Conservation (phyloP, 2,329 filamentous ascomycete genomes). For the Arthrobotrys conoides region DNA sequence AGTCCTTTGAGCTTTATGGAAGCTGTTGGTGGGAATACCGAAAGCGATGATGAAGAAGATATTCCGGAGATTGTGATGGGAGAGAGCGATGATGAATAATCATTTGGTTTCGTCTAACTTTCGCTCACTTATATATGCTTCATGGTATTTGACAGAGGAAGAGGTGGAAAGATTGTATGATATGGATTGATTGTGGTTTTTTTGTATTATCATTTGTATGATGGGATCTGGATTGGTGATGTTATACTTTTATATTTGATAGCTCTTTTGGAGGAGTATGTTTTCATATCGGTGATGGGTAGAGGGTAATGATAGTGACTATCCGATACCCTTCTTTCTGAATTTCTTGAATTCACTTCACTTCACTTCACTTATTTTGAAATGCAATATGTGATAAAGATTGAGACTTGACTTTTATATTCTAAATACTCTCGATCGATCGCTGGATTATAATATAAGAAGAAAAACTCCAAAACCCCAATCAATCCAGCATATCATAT, state of each 20-base stretch:
- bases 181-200: not conserved
- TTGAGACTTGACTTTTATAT: no score
- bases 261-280: not conserved
- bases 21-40: slow-evolving; percentile 2
- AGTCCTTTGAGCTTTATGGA: slow-evolving; percentile 34
- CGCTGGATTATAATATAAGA: not conserved
- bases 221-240: slow-evolving; percentile 7
- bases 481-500: not conserved
- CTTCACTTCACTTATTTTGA: no score
- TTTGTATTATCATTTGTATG: not conserved
- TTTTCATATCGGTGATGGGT: not conserved
- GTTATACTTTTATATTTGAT: not conserved
- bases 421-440: no score
- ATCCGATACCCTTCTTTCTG: not conserved
- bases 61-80: slow-evolving; percentile 61
- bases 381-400: no score
- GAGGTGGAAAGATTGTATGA: slow-evolving; percentile 27
- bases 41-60: slow-evolving; percentile 43
- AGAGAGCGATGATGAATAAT: slow-evolving; percentile 47
- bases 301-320: not conserved
- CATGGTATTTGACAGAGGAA: not conserved
- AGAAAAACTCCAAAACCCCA: slow-evolving; percentile 16
- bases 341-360: not conserved
- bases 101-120: not conserved
- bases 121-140: no score